Conservation (phyloP, 192 early-diverging fungal genomes). For the Coemansia sp. region DNA sequence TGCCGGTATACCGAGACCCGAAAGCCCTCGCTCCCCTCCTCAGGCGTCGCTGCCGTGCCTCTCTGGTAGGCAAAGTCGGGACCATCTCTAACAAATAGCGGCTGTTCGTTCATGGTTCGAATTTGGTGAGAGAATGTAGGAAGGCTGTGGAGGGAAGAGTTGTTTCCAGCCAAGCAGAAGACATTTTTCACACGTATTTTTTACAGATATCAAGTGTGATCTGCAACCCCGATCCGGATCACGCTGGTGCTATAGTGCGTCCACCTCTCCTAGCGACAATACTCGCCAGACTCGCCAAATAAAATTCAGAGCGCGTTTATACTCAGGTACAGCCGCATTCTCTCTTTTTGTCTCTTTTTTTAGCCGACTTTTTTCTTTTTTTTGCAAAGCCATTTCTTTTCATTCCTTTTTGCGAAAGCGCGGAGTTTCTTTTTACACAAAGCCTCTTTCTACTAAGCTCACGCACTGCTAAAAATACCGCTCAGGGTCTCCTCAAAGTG, state of each 20-base stretch:
- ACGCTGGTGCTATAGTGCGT: neutral
- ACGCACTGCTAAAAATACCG: conserved; percentile 6
- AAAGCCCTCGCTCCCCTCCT: conserved; percentile 10
- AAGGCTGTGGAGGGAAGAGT: neutral
- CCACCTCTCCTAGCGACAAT: neutral
- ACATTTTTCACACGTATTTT: neutral
- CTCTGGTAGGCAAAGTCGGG: conserved; percentile 31
- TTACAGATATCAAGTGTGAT: neutral
- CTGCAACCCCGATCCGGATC: neutral
- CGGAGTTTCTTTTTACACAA: neutral
- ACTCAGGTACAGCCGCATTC: neutral
- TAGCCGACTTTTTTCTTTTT: neutral
- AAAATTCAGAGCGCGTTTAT: neutral
- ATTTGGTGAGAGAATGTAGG: neutral
- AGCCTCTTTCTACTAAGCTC: neutral
- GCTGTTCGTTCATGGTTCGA: conserved; percentile 1
- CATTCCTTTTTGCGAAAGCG: neutral
- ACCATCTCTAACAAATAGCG: conserved; percentile 34
- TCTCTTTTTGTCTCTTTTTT: neutral
- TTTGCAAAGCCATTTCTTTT: neutral
- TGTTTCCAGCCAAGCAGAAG: neutral
- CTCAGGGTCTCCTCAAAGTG: conserved; percentile 5
- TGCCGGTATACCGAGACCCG: conserved; percentile 58
- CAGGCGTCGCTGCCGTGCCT: neutral
- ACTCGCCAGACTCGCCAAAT: neutral